Base-by-base conservation (phyloP, 1,284 basidiomycete species). In the Phellinidium pouzarii region DNA sequence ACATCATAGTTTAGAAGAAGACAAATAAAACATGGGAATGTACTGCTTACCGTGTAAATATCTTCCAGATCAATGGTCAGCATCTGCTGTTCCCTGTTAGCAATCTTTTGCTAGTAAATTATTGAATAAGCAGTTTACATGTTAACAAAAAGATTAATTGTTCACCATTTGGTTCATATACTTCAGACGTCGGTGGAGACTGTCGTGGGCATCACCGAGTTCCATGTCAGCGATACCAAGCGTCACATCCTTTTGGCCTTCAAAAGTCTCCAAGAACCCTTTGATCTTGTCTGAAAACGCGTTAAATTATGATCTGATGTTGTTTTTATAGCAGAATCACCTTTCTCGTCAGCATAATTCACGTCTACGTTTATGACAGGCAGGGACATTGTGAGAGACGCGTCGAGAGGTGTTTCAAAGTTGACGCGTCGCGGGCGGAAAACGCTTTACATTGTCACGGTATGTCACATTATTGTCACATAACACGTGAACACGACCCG, bases 151-250 rank as follows among this genome's bases (percentile, higher is more conserved):
- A 52, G 48, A 42, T 38, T 19, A 38, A 44, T 61, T 54, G 66
- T 85, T 66, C 67, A 94, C 91, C 67, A 99, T 74, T 64, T 94
- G 89, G 49, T 80, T 76, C 80, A 94, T 88, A 68, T 99, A 99
- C 71, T 97, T 95, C 20, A 84, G 67, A 44, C 74, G 65, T 57
- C 65, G 72, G 54, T 61, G 64, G n/a, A 67, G 64, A 48, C 67
- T 65, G 52, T 70, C 68, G 44, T 75, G 74, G 25, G 77, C 70
- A 36, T 80, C 80, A 48, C 78, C 76, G 43, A 90, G 72, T 55
- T 81, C 79, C 61, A 91, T 82, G 59, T 84, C 80, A 19, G 83
- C 83, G 50, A 91, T 79, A 56, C 79, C 80, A 52, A 73, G 72
- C 46, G 79, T 76, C 52, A 92, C 71, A 59, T 89, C 86, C 63